These are phyloP conservation scores for Zizania palustris DNA, from an alignment of 202 grass and related monocot species.

Conservation along the genomic window DNA sequence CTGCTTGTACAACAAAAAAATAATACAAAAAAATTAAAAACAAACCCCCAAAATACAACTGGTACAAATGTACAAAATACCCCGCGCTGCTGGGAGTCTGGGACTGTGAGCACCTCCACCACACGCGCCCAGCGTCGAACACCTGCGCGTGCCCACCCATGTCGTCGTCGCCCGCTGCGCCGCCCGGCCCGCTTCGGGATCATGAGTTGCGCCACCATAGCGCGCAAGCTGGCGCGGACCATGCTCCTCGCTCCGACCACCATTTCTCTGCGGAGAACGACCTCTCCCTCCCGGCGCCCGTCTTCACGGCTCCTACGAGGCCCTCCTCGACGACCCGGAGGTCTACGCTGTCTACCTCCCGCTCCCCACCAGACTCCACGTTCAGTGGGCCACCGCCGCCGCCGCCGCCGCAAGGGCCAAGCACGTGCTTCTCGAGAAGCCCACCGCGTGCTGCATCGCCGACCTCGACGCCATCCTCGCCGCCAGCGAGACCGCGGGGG, in stretches of 20 bases:
- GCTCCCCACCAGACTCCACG: slow-evolving; percentile 79
- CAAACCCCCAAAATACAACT: no score
- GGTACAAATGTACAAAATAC: no score
- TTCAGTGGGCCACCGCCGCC: slow-evolving; percentile 65
- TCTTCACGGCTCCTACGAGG: slow-evolving; percentile 72
- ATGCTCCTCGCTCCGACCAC: slow-evolving; percentile 54
- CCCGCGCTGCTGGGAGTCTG: no score
- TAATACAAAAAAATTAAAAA: no score
- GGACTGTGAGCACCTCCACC: no score
- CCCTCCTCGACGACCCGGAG: slow-evolving; percentile 66
- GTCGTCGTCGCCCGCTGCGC: no score
- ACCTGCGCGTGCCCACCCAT: no score
- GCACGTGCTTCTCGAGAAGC: slow-evolving; percentile 94
- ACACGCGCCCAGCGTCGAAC: no score
- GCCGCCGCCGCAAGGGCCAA: slow-evolving; percentile 65
- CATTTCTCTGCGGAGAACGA: slow-evolving; percentile 68
- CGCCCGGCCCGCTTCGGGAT: slow-evolving; percentile 14
- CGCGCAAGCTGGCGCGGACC: slow-evolving; percentile 73
- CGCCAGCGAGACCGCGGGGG: slow-evolving; percentile 49
- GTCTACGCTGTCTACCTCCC: slow-evolving; percentile 80
- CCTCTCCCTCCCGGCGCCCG: slow-evolving; percentile 36
- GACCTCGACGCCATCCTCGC: slow-evolving; percentile 75
- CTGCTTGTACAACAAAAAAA: no score
- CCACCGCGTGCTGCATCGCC: slow-evolving; percentile 65
- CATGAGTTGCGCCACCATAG: slow-evolving; percentile 73